phyloP scores from a whole-genome alignment of 768 basidiomycete species.

The Boletus huronensis region DNA sequence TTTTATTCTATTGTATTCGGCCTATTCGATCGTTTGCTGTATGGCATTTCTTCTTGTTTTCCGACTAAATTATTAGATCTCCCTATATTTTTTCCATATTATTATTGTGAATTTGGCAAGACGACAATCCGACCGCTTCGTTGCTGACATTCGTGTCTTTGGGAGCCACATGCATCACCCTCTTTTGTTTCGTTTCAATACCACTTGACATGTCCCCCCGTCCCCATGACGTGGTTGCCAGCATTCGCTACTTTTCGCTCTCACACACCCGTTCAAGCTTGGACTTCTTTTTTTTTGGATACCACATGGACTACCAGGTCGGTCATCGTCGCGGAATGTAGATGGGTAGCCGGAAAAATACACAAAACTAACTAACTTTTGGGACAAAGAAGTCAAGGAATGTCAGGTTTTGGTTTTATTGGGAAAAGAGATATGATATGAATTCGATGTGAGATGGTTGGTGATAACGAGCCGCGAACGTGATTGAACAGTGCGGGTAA shows the following conservation, averaged over 20 bases:
- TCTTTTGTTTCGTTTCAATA: neutral
- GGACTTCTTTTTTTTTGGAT: conserved; percentile 13
- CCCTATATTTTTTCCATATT: neutral
- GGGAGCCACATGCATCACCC: neutral
- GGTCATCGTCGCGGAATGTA: neutral
- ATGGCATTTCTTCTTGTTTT: neutral
- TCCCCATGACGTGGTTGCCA: neutral
- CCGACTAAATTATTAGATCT: conserved; percentile 21
- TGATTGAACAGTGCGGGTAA: neutral
- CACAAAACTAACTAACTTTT: neutral
- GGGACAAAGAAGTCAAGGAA: too few species aligned
- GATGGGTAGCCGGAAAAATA: neutral
- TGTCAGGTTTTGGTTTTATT: too few species aligned
- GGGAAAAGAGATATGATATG: too few species aligned
- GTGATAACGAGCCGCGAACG: neutral
- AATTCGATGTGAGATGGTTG: neutral
- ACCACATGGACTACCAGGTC: conserved; percentile 9
- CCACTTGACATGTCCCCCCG: neutral
- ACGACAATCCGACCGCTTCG: neutral
- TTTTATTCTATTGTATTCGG: conserved; percentile 29
- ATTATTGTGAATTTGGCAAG: conserved; percentile 4
- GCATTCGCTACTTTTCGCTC: conserved; percentile 1
- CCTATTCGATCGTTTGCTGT: conserved; percentile 13
- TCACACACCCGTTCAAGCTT: neutral
- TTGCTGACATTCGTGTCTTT: neutral